Percentiles rank a stretch among this genome's conserved stretches.
These are phyloP conservation scores for Orychophragmus violaceus DNA, from an alignment of 345 rosid genomes.

Conservation along the genomic window DNA sequence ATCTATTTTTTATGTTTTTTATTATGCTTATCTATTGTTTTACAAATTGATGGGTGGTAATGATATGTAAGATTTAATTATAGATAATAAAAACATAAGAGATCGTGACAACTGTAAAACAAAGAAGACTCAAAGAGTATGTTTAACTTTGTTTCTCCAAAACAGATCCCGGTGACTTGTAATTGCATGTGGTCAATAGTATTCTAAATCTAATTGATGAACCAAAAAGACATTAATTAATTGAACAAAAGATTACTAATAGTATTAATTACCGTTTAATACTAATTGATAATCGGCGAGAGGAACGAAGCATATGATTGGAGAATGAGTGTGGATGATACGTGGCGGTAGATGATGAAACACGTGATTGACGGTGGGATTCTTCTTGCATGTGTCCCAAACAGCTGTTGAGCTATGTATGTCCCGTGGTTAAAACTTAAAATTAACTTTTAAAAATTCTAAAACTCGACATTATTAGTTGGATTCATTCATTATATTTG, in stretches of 20 bases:
- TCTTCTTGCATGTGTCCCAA: conserved; percentile 1
- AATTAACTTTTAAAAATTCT: no score
- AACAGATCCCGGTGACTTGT: neutral
- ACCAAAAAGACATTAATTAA: neutral
- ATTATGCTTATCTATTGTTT: no score
- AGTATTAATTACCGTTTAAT: neutral
- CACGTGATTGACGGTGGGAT: conserved; percentile 33
- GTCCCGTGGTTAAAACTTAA: no score
- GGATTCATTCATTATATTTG: no score
- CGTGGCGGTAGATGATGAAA: conserved; percentile 15
- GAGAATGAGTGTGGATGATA: neutral
- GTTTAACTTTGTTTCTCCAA: neutral
- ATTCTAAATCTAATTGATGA: neutral
- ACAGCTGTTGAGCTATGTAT: conserved; percentile 21
- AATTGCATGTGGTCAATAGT: neutral
- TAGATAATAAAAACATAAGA: neutral
- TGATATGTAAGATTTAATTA: neutral
- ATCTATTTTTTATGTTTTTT: no score
- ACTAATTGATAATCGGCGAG: neutral
- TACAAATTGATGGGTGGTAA: neutral
- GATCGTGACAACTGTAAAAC: conserved; percentile 7
- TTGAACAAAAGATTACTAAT: neutral
- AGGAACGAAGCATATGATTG: conserved; percentile 3
- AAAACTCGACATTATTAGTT: no score
- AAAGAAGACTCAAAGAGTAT: neutral